phyloP scores from a whole-genome alignment of 352 stramenopile species.

The Phytophthora boehmeriae region DNA sequence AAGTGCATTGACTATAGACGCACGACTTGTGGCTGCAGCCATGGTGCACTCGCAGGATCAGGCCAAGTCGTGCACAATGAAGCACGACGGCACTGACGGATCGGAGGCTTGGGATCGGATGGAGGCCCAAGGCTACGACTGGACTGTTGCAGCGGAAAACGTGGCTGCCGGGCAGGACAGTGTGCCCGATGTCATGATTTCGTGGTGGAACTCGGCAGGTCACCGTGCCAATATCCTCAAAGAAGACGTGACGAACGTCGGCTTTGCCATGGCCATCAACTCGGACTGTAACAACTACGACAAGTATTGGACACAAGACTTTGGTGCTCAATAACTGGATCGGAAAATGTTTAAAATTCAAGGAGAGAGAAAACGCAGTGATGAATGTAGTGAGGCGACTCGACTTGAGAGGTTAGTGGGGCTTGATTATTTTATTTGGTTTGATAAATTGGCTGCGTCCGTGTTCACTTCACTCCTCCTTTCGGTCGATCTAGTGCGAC shows the following conservation, averaged over 20 bases:
- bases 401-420: background rate
- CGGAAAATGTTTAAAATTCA: background rate
- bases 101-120: conserved; percentile 47
- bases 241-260: conserved; percentile 37
- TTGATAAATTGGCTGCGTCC: background rate
- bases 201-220: conserved; percentile 58
- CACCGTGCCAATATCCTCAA: conserved; percentile 65
- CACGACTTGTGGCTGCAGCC: conserved; percentile 40
- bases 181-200: conserved; percentile 49
- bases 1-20: conserved; percentile 44
- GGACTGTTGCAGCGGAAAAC: conserved; percentile 50
- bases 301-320: conserved; percentile 71
- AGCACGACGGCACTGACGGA: conserved; percentile 46
- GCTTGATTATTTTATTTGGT: background rate
- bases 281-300: conserved; percentile 41
- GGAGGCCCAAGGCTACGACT: conserved; percentile 41
- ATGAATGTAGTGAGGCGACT: background rate
- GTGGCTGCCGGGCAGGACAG: conserved; percentile 51
- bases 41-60: conserved; percentile 52
- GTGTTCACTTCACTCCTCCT: background rate
- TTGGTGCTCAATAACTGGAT: conserved; percentile 26
- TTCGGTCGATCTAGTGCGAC: background rate
- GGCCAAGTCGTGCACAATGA: conserved; percentile 48
- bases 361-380: conserved; percentile 1
- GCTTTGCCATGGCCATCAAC: conserved; percentile 35